phyloP scores from a whole-genome alignment of 176 grass and related monocot genomes.

The Pharus latifolius region DNA sequence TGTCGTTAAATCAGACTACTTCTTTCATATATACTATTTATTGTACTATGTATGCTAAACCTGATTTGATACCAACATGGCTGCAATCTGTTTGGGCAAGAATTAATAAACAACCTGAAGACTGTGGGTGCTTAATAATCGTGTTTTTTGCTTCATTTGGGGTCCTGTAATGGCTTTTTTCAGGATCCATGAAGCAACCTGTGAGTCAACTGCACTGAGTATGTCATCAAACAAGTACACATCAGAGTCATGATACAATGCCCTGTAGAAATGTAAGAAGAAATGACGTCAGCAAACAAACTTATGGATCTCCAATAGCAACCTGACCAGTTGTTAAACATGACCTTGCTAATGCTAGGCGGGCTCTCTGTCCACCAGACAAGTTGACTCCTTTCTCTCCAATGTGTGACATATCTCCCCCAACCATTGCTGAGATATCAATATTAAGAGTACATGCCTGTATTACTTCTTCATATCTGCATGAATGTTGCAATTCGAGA shows the following conservation, averaged over 20 bases:
- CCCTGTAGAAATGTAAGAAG: conserved; percentile 45
- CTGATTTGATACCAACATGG: neutral
- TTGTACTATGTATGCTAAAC: neutral
- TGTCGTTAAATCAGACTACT: neutral
- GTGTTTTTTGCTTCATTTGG: conserved; percentile 62
- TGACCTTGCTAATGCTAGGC: conserved; percentile 87
- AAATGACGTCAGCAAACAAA: conserved; percentile 13
- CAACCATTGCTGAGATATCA: conserved; percentile 72
- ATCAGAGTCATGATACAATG: conserved; percentile 79
- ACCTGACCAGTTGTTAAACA: neutral
- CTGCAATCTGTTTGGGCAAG: neutral
- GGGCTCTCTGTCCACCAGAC: conserved; percentile 89
- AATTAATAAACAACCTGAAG: conserved; percentile 39
- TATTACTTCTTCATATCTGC: conserved; percentile 83
- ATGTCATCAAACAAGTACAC: conserved; percentile 89
- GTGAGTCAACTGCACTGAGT: conserved; percentile 91
- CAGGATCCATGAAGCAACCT: conserved; percentile 86
- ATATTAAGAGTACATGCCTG: conserved; percentile 76
- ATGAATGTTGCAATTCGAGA: conserved; percentile 8
- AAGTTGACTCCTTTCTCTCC: conserved; percentile 88
- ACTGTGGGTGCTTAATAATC: conserved; percentile 83
- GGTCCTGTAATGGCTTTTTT: conserved; percentile 51
- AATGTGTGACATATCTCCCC: conserved; percentile 70
- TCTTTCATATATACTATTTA: neutral
- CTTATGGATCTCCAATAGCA: neutral